A percentile compares a stretch with the other conserved stretches of the same genome.
These are phyloP conservation scores for Blastomyces parvus DNA, from an alignment of 2,329 filamentous ascomycete species.

Conservation along the genomic window DNA sequence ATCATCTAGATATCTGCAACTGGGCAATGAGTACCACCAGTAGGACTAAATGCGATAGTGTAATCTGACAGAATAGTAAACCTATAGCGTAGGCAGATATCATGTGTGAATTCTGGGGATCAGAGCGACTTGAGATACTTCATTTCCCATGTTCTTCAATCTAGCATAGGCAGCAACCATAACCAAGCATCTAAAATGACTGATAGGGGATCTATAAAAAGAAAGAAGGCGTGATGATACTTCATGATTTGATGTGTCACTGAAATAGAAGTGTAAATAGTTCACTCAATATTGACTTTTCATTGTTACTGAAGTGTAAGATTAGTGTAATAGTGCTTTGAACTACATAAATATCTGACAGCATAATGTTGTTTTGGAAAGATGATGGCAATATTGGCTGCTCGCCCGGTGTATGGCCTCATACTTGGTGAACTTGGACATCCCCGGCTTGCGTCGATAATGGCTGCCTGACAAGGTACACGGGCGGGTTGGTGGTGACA, in stretches of 20 bases:
- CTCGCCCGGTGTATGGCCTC: background rate
- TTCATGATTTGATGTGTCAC: background rate
- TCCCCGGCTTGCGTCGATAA: background rate
- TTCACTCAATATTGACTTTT: background rate
- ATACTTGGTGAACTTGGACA: background rate
- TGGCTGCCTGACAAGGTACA: too few species aligned
- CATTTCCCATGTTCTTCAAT: background rate
- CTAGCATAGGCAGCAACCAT: too few species aligned
- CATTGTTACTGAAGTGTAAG: background rate
- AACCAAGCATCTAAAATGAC: background rate
- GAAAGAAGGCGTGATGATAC: background rate
- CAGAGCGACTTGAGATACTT: background rate
- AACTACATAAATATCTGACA: background rate
- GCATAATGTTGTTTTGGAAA: background rate
- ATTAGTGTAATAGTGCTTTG: background rate
- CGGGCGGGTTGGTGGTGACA: too few species aligned
- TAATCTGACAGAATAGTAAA: too few species aligned
- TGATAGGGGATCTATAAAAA: background rate
- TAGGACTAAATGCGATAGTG: too few species aligned
- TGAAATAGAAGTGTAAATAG: background rate
- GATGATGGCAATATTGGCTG: too few species aligned
- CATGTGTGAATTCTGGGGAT: too few species aligned
- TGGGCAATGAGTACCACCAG: too few species aligned
- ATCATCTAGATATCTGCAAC: too few species aligned
- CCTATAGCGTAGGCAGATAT: too few species aligned